Conservation (phyloP, 169 alveolate species). For the Plasmodium berghei region DNA sequence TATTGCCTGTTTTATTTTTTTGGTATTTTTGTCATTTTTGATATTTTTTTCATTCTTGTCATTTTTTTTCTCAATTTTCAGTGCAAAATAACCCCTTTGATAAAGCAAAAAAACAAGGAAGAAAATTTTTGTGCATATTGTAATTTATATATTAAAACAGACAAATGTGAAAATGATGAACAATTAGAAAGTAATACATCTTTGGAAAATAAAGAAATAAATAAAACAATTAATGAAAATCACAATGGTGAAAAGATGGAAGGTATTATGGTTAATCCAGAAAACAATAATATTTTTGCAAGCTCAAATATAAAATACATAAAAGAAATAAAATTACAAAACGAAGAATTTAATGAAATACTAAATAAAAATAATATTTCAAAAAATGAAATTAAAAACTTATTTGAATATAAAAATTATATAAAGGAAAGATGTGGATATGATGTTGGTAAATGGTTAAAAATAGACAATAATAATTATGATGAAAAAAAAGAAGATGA, state of each 20-base stretch:
- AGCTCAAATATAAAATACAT: slow-evolving; percentile 6
- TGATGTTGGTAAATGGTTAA: slow-evolving; percentile 37
- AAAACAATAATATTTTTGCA: neutral
- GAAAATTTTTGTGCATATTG: slow-evolving; percentile 50
- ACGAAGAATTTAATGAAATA: slow-evolving; percentile 54
- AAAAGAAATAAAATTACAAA: slow-evolving; percentile 63
- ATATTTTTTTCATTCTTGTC: neutral
- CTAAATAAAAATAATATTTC: slow-evolving; percentile 35
- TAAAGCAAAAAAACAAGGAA: slow-evolving; percentile 60
- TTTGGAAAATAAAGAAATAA: neutral
- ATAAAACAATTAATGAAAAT: neutral
- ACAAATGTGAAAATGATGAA: neutral
- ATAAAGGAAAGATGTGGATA: slow-evolving; percentile 71
- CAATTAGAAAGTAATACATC: too few species aligned
- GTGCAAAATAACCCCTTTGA: slow-evolving; percentile 59
- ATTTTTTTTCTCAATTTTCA: neutral
- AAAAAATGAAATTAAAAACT: slow-evolving; percentile 12
- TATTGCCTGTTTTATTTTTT: neutral
- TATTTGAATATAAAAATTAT: slow-evolving; percentile 50
- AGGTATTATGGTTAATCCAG: neutral
- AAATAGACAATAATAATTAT: neutral
- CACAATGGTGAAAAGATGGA: neutral
- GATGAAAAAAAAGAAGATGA: neutral
- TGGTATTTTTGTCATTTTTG: neutral
- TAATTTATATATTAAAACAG: slow-evolving; percentile 23